Percentiles rank a stretch among this genome's conserved stretches.
These are phyloP conservation scores for Calycina herbarum DNA, from an alignment of 2,329 filamentous ascomycete genomes.

Conservation along the genomic window DNA sequence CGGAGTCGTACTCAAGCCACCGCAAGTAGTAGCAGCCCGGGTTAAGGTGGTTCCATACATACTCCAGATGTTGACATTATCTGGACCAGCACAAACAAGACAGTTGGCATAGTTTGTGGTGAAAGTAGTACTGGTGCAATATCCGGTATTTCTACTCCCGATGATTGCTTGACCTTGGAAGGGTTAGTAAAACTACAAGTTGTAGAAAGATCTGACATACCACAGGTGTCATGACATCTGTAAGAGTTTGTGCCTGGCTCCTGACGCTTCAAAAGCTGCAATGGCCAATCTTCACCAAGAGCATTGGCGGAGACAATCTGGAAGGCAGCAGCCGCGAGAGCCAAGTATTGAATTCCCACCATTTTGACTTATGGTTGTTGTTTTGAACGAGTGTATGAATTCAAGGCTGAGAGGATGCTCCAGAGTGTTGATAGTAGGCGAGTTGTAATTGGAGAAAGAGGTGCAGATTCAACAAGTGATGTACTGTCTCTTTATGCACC, in stretches of 20 bases:
- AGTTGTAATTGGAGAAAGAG: constrained; percentile 8
- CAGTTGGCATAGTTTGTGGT: constrained; percentile 24
- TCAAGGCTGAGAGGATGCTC: background rate
- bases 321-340: constrained; percentile 13
- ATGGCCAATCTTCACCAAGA: constrained; percentile 17
- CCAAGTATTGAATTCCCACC: constrained; percentile 17
- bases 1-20: constrained; percentile 11
- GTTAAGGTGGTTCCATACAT: constrained; percentile 25
- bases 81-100: constrained; percentile 26
- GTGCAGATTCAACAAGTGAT: background rate
- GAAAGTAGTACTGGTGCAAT: constrained; percentile 24
- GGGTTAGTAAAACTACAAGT: background rate
- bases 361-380: constrained; percentile 14
- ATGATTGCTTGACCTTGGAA: constrained; percentile 13
- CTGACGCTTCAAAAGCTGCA: constrained; percentile 23
- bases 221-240: constrained; percentile 24
- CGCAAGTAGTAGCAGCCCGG: constrained; percentile 19
- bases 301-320: constrained; percentile 14
- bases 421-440: background rate
- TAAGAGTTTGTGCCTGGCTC: constrained; percentile 22
- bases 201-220: constrained; percentile 14
- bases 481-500: background rate
- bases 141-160: constrained; percentile 7
- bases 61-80: constrained; percentile 28
- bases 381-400: constrained; percentile 11